Conservation (phyloP, 768 basidiomycete species). For the Rhodocollybia butyracea region DNA sequence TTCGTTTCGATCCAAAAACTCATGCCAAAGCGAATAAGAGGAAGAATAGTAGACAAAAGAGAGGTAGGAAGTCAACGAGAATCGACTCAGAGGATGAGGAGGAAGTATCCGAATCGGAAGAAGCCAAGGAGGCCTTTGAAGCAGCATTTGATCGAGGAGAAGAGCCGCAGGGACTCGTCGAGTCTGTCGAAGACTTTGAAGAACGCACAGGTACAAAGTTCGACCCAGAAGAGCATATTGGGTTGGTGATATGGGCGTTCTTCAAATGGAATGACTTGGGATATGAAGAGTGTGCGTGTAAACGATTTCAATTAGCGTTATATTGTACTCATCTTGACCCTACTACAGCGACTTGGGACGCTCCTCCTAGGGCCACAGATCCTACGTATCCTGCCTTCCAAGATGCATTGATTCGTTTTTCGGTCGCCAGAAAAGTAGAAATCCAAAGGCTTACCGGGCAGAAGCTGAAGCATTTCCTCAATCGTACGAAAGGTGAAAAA, state of each 20-base stretch:
- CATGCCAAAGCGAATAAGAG: constrained; percentile 20
- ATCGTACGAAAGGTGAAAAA: constrained; percentile 46
- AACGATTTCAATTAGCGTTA: constrained; percentile 2
- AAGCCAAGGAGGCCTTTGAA: constrained; percentile 27
- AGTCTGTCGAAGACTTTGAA: constrained; percentile 67
- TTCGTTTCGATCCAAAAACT: constrained; percentile 47
- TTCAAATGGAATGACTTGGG: constrained; percentile 92
- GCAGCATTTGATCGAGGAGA: constrained; percentile 57
- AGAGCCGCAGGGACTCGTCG: constrained; percentile 53
- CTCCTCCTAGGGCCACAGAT: constrained; percentile 66
- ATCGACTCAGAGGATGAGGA: constrained; percentile 25
- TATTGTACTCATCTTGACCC: constrained; percentile 1
- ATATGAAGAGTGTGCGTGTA: constrained; percentile 77
- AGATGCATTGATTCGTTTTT: constrained; percentile 62
- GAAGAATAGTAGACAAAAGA: constrained; percentile 15
- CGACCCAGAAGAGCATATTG: constrained; percentile 41
- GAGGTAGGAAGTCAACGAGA: constrained; percentile 19
- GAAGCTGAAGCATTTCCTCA: constrained; percentile 42
- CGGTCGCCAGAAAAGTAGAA: constrained; percentile 56
- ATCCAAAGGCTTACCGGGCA: constrained; percentile 49
- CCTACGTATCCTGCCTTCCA: constrained; percentile 61
- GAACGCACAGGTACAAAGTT: constrained; percentile 37
- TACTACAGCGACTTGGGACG: constrained; percentile 83
- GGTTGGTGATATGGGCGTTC: constrained; percentile 75
- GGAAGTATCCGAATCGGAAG: constrained; percentile 27